A percentile compares a stretch with the other conserved stretches of the same genome.
phyloP scores from a whole-genome alignment of 805 yeast genomes.

The Cyberlindnera americana region DNA sequence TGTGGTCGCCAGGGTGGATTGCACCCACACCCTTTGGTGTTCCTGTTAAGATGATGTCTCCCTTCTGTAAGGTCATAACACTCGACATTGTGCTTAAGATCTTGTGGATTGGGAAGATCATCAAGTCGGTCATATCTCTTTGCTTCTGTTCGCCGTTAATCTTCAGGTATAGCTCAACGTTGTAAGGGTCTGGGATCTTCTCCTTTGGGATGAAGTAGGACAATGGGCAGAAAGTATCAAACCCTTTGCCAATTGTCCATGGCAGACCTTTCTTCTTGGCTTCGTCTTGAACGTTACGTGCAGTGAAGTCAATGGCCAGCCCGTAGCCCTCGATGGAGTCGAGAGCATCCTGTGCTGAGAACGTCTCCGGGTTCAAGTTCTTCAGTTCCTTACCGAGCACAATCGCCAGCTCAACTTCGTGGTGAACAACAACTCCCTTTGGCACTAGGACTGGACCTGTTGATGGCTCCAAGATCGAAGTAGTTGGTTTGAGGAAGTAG shows the following conservation, averaged over 20 bases:
- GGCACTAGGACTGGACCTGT: slow-evolving; percentile 84
- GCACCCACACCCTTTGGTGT: slow-evolving; percentile 98
- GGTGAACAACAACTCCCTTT: slow-evolving; percentile 74
- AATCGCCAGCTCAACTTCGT: slow-evolving; percentile 90
- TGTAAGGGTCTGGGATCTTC: slow-evolving; percentile 67
- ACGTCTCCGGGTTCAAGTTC: slow-evolving; percentile 52
- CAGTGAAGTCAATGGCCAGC: slow-evolving; percentile 90
- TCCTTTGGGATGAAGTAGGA: slow-evolving; percentile 66
- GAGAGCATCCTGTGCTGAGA: slow-evolving; percentile 63
- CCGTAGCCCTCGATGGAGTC: slow-evolving; percentile 85
- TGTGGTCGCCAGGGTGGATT: slow-evolving; percentile 70
- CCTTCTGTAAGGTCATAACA: slow-evolving; percentile 88
- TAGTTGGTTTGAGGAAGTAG: slow-evolving; percentile 86
- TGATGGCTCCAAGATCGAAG: slow-evolving; percentile 63
- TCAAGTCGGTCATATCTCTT: slow-evolving; percentile 69
- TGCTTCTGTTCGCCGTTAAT: slow-evolving; percentile 74
- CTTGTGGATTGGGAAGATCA: slow-evolving; percentile 85
- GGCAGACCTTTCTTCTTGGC: slow-evolving; percentile 94
- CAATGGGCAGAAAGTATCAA: slow-evolving; percentile 93
- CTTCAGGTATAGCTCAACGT: slow-evolving; percentile 56
- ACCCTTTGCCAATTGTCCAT: slow-evolving; percentile 96
- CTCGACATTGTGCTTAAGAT: slow-evolving; percentile 76
- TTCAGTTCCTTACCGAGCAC: slow-evolving; percentile 61
- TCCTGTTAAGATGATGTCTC: slow-evolving; percentile 90
- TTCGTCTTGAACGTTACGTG: slow-evolving; percentile 91